These are phyloP conservation scores for Pinus tabuliformis DNA, from an alignment of 75 land plant genomes.

Conservation along the genomic window DNA sequence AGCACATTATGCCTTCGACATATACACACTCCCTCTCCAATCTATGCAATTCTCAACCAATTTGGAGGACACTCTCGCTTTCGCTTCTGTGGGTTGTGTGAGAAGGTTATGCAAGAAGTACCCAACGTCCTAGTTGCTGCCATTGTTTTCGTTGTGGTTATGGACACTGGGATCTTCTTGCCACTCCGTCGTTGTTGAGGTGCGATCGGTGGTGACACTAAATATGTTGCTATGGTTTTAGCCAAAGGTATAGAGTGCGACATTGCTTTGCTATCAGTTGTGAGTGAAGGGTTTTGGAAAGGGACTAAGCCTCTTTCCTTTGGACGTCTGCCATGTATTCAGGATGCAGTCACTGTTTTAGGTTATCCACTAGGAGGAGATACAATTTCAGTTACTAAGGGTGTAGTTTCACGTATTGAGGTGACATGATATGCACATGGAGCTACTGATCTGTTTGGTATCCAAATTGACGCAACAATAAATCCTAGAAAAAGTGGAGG, in stretches of 20 bases:
- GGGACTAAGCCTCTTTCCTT: slow-evolving; percentile 76
- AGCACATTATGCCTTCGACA: no score
- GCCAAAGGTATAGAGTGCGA: slow-evolving; percentile 94
- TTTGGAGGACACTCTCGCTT: no score
- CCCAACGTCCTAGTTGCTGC: no score
- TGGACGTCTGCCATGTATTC: slow-evolving; percentile 84
- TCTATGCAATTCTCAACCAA: no score
- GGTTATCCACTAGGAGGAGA: slow-evolving; percentile 99
- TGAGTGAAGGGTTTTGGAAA: slow-evolving; percentile 86
- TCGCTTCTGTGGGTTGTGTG: no score
- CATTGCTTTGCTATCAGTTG: slow-evolving; percentile 88
- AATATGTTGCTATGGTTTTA: no score
- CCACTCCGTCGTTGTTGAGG: no score
- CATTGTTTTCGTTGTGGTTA: no score
- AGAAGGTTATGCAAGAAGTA: no score
- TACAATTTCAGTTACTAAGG: slow-evolving; percentile 95
- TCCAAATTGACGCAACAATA: slow-evolving; percentile 98
- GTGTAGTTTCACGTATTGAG: slow-evolving; percentile 98
- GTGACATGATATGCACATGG: slow-evolving; percentile 98
- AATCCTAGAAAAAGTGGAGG: slow-evolving; percentile 77
- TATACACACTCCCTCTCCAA: no score
- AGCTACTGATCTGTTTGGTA: slow-evolving; percentile 82
- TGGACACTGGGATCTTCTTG: no score
- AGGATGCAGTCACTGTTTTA: slow-evolving; percentile 97
- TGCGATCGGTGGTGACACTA: no score